Percentiles rank a stretch among this genome's conserved stretches.
Conservation (phyloP, 306 rosid species). For the Pterocarpus macrocarpus region DNA sequence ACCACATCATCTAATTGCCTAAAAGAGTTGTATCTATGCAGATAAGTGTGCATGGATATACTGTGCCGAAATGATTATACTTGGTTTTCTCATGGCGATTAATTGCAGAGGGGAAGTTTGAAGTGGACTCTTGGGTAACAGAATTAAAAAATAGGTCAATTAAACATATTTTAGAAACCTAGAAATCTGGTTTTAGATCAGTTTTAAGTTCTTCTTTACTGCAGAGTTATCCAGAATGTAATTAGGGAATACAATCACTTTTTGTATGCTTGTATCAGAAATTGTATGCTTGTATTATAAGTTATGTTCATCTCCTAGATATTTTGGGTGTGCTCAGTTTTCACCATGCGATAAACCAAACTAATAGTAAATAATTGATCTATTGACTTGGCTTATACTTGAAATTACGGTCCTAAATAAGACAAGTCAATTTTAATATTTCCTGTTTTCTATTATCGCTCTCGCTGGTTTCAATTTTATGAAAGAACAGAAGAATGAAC, state of each 20-base stretch:
- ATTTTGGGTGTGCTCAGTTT: slow-evolving; percentile 13
- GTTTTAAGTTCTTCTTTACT: slow-evolving; percentile 4
- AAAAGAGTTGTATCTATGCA: slow-evolving; percentile 3
- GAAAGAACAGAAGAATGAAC: neutral
- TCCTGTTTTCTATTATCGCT: neutral
- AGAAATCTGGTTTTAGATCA: slow-evolving; percentile 13
- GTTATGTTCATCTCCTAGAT: neutral
- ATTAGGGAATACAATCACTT: neutral
- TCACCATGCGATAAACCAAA: neutral
- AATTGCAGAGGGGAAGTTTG: slow-evolving; percentile 18
- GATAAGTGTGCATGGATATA: slow-evolving; percentile 18
- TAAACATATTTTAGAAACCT: slow-evolving; percentile 15
- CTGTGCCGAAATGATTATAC: neutral
- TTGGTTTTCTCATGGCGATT: slow-evolving; percentile 9
- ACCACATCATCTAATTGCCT: slow-evolving; percentile 30
- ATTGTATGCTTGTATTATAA: neutral
- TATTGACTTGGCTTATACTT: slow-evolving; percentile 14
- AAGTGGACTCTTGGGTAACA: slow-evolving; percentile 3
- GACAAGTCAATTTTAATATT: neutral
- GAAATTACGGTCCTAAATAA: neutral
- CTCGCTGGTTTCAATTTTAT: neutral
- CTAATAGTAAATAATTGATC: neutral
- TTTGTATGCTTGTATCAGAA: neutral
- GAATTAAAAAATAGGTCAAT: neutral
- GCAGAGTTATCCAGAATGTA: neutral